Evolutionary conservation across 108 stramenopile genomes (phyloP).

Genomic region (Cyclotella cryptica): DNA sequence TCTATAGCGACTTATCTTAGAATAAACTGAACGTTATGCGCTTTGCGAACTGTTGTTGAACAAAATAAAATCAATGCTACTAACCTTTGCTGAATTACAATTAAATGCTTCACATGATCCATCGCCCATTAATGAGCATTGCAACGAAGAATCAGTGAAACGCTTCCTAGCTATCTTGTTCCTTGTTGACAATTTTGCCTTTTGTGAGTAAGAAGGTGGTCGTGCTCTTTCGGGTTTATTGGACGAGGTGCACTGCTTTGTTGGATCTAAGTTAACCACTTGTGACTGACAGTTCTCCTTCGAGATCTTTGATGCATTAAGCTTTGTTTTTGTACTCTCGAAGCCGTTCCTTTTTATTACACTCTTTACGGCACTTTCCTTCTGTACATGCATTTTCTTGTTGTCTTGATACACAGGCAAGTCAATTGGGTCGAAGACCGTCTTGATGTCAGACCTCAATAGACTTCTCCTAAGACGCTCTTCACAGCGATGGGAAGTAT

Average conservation of each 20-base stretch:
- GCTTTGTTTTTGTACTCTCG: no score
- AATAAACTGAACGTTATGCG: neutral
- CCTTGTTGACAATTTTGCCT: neutral
- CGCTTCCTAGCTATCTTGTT: neutral
- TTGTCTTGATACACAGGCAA: constrained; percentile 13
- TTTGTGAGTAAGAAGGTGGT: neutral
- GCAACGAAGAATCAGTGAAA: neutral
- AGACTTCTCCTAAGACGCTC: constrained; percentile 6
- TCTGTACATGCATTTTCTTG: neutral
- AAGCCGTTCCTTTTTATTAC: no score
- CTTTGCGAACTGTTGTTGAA: neutral
- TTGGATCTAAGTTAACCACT: no score
- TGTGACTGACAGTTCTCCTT: no score
- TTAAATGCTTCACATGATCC: no score
- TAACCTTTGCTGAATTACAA: neutral
- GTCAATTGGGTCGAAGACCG: constrained; percentile 13
- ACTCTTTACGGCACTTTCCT: no score
- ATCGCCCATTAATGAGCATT: neutral
- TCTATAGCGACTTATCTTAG: no score
- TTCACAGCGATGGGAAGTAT: constrained; percentile 16
- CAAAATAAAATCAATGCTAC: neutral
- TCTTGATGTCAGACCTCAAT: constrained; percentile 7
- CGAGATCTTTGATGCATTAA: no score
- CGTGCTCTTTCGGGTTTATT: no score
- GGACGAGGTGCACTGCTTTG: no score